Percentiles rank a stretch among this genome's conserved stretches.
Evolutionary conservation across 2,329 filamentous ascomycete species (phyloP).

Genomic region (Aspergillus transmontanensis): DNA sequence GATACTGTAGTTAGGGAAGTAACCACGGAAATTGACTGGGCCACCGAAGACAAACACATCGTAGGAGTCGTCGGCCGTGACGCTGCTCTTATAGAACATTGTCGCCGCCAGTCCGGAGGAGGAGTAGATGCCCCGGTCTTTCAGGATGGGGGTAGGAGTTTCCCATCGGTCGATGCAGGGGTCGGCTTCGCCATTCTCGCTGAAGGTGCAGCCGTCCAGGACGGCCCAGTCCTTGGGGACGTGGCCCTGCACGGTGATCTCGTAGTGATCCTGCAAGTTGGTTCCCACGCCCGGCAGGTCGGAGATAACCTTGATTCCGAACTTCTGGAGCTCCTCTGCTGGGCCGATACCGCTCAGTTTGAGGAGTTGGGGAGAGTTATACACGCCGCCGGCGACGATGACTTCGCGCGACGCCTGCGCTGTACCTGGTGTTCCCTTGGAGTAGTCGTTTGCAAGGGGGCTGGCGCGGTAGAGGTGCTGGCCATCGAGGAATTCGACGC

Average conservation of each 20-base stretch:
- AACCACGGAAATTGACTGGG: conserved; percentile 58
- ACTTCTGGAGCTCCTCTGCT: conserved; percentile 51
- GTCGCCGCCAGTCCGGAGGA: conserved; percentile 59
- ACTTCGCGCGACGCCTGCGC: conserved; percentile 51
- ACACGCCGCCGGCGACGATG: conserved; percentile 56
- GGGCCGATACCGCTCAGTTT: conserved; percentile 68
- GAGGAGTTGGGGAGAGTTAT: conserved; percentile 67
- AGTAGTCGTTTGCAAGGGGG: conserved; percentile 30
- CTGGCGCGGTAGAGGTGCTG: conserved; percentile 51
- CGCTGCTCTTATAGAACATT: conserved; percentile 41
- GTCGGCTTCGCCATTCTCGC: conserved; percentile 29
- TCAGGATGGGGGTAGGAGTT: conserved; percentile 30
- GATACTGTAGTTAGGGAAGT: conserved; percentile 48
- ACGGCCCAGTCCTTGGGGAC: conserved; percentile 46
- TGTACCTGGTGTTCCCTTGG: conserved; percentile 31
- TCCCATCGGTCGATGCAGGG: conserved; percentile 50
- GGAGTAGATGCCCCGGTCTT: conserved; percentile 45
- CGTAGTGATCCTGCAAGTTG: conserved; percentile 63
- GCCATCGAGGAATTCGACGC: conserved; percentile 55
- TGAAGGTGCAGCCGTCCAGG: conserved; percentile 38
- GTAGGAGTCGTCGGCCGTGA: conserved; percentile 47
- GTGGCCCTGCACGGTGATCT: conserved; percentile 26
- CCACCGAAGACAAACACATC: conserved; percentile 60
- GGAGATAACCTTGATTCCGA: conserved; percentile 57
- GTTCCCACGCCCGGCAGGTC: conserved; percentile 65